These are phyloP conservation scores for Pilaira anomala DNA, from an alignment of 192 early-diverging fungal genomes.

Conservation along the genomic window DNA sequence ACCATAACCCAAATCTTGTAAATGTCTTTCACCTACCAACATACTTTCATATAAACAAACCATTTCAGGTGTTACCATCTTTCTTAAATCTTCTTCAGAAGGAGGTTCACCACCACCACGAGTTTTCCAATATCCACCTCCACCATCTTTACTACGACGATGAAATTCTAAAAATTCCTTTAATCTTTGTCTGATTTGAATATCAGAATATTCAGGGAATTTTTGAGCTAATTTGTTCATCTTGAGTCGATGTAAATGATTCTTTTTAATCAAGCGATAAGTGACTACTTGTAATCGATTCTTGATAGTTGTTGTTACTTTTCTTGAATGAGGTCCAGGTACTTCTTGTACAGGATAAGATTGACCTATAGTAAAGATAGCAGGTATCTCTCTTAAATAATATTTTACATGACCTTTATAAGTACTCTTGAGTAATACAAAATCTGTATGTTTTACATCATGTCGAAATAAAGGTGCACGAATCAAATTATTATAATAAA, in stretches of 20 bases:
- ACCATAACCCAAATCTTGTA: conserved; percentile 88
- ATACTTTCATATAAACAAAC: conserved; percentile 95
- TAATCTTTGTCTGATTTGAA: conserved; percentile 84
- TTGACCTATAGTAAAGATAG: conserved; percentile 86
- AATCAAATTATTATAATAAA: conserved; percentile 91
- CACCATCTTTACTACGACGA: conserved; percentile 61
- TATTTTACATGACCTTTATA: conserved; percentile 81
- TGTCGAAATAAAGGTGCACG: conserved; percentile 91
- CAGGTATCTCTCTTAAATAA: conserved; percentile 79
- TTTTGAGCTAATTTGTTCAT: conserved; percentile 74
- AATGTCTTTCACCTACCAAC: conserved; percentile 85
- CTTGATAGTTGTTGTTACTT: conserved; percentile 83
- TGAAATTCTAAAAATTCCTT: conserved; percentile 97
- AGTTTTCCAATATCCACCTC: conserved; percentile 89
- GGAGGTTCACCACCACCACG: conserved; percentile 70
- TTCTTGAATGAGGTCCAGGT: conserved; percentile 91
- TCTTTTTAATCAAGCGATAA: conserved; percentile 82
- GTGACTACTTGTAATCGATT: conserved; percentile 85
- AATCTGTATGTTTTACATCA: conserved; percentile 68
- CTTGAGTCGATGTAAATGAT: conserved; percentile 68
- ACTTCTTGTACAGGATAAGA: conserved; percentile 93
- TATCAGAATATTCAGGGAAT: conserved; percentile 85
- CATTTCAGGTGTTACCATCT: conserved; percentile 91
- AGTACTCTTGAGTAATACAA: conserved; percentile 77
- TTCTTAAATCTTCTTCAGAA: conserved; percentile 85